A percentile compares a stretch with the other conserved stretches of the same genome.
Conservation (phyloP, 441 rosid genomes). For the Jatropha multifida region DNA sequence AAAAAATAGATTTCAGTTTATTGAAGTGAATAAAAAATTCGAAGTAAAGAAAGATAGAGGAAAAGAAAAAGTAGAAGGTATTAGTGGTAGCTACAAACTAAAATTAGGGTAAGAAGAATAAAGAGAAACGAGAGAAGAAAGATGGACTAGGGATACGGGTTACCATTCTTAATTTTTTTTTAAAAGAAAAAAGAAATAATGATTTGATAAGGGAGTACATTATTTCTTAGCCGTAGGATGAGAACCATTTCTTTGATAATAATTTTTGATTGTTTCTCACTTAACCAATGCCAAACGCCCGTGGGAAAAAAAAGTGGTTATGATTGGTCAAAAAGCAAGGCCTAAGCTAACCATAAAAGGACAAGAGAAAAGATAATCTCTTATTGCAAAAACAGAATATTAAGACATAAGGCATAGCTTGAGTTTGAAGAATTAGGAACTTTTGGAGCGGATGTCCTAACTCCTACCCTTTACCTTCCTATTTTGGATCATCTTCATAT, state of each 20-base stretch:
- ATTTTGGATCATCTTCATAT: not conserved
- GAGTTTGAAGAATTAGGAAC: not conserved
- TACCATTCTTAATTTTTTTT: too few relatives aligned
- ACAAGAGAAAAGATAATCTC: not conserved
- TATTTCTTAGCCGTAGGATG: not conserved
- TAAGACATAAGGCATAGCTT: not conserved
- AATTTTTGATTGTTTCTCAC: not conserved
- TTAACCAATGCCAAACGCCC: not conserved
- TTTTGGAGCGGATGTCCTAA: slow-evolving; percentile 29
- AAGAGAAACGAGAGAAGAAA: too few relatives aligned
- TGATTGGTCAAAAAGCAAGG: not conserved
- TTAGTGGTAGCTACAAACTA: too few relatives aligned
- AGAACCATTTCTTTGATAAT: not conserved
- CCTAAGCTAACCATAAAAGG: not conserved
- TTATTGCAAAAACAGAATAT: not conserved
- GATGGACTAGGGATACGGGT: too few relatives aligned
- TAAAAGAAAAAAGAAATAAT: too few relatives aligned
- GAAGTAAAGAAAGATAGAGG: too few relatives aligned
- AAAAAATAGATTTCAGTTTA: too few relatives aligned
- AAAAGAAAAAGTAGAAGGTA: too few relatives aligned
- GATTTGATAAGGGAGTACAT: too few relatives aligned
- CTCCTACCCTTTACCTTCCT: not conserved
- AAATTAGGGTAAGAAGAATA: too few relatives aligned
- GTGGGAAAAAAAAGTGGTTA: not conserved
- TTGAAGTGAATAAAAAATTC: too few relatives aligned